Percentiles rank a stretch among this genome's conserved stretches.
These are phyloP conservation scores for Hanseniaspora meyeri DNA, from an alignment of 805 yeast species.

Conservation along the genomic window DNA sequence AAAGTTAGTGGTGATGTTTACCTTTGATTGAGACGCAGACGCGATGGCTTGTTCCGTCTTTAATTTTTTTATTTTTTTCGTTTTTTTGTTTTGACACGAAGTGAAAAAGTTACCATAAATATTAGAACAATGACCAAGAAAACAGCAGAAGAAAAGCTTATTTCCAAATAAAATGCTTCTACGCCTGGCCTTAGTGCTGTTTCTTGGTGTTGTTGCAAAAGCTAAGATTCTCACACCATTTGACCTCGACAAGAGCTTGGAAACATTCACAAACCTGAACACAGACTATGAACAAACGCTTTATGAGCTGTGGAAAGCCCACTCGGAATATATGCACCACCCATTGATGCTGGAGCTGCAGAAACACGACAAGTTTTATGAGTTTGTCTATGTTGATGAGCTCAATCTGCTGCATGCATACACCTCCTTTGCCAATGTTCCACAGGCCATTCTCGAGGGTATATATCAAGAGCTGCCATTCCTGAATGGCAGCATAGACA, in stretches of 20 bases:
- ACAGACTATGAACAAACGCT: background rate
- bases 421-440: background rate
- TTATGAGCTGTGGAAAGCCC: slow-evolving; percentile 3
- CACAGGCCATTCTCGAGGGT: background rate
- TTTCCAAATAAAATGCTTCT: too few relatives aligned
- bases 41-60: background rate
- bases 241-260: background rate
- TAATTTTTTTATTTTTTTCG: background rate
- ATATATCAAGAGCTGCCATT: background rate
- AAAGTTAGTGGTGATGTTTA: too few relatives aligned
- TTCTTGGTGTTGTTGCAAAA: background rate
- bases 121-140: too few relatives aligned
- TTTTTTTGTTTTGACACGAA: background rate
- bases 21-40: background rate
- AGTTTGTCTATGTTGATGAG: background rate
- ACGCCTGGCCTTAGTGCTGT: too few relatives aligned
- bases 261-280: background rate
- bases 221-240: background rate
- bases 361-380: background rate
- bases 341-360: background rate
- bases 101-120: too few relatives aligned
- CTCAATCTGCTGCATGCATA: background rate
- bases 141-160: too few relatives aligned
- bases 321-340: background rate
- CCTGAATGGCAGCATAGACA: background rate